Evolutionary conservation across 116 monocot genomes (phyloP).

Genomic region (Posidonia oceanica): DNA sequence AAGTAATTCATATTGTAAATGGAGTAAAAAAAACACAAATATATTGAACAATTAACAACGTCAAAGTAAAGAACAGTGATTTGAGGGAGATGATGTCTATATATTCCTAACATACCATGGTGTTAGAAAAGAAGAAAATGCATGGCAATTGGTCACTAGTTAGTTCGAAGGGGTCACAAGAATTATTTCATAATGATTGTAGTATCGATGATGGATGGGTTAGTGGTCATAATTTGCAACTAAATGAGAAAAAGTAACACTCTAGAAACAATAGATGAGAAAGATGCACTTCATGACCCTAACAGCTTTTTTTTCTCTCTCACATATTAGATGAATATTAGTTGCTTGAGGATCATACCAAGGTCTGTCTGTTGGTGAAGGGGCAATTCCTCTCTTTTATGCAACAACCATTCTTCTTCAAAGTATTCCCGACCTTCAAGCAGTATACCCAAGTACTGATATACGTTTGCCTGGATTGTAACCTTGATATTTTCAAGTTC

Average conservation of each 20-base stretch:
- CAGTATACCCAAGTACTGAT: constrained; percentile 44
- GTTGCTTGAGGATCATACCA: neutral
- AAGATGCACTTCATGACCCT: no score
- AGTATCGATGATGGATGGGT: no score
- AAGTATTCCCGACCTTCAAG: constrained; percentile 58
- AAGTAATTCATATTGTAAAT: neutral
- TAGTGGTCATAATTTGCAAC: neutral
- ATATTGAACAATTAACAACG: neutral
- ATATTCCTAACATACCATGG: neutral
- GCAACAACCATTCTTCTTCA: constrained; percentile 48
- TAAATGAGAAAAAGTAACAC: neutral
- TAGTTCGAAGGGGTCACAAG: no score
- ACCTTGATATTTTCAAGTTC: constrained; percentile 40
- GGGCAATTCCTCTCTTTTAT: constrained; percentile 12
- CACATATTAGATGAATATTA: no score
- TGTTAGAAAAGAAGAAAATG: neutral
- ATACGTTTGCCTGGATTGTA: constrained; percentile 52
- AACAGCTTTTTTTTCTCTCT: no score
- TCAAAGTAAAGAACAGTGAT: no score
- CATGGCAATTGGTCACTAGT: no score
- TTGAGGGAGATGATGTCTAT: neutral
- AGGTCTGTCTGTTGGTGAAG: neutral
- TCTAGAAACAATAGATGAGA: neutral
- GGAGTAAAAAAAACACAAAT: neutral
- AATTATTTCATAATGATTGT: no score